A percentile compares a stretch with the other conserved stretches of the same genome.
These are phyloP conservation scores for Groenewaldozyma auringiensis DNA, from an alignment of 1,139 yeast species.

Conservation along the genomic window DNA sequence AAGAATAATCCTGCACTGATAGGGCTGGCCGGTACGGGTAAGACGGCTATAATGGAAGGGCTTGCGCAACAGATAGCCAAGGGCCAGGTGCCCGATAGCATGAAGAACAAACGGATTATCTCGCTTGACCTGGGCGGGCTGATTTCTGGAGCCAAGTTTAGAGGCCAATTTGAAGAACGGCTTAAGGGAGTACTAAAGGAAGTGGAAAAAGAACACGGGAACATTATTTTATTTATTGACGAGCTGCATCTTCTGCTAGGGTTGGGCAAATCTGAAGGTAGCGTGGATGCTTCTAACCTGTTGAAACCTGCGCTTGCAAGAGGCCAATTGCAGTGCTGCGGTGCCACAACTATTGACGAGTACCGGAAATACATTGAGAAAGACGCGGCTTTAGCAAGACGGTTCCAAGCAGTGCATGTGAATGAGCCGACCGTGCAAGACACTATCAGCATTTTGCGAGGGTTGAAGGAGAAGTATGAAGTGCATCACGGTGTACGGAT, in stretches of 20 bases:
- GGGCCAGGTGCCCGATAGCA: constrained; percentile 90
- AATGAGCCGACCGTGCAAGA: constrained; percentile 91
- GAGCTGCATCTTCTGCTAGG: constrained; percentile 90
- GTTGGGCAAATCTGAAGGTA: constrained; percentile 89
- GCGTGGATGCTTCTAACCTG: constrained; percentile 90
- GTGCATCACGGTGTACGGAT: constrained; percentile 98
- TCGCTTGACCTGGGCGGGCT: constrained; percentile 83
- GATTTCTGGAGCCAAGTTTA: constrained; percentile 87
- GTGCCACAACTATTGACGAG: constrained; percentile 91
- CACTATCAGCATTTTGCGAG: constrained; percentile 85
- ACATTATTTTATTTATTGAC: constrained; percentile 78
- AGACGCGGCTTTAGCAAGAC: constrained; percentile 84
- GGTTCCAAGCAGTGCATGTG: constrained; percentile 83
- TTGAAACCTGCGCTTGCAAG: constrained; percentile 92
- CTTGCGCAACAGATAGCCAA: constrained; percentile 85
- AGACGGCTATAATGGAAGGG: constrained; percentile 94
- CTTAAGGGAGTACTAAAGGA: constrained; percentile 78
- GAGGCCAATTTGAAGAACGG: constrained; percentile 94
- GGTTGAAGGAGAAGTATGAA: constrained; percentile 87
- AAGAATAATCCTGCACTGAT: constrained; percentile 91
- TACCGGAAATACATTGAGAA: constrained; percentile 82
- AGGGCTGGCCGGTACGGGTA: constrained; percentile 97
- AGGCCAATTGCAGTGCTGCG: constrained; percentile 88
- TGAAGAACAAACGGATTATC: constrained; percentile 75
- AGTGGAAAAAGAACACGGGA: constrained; percentile 74